phyloP scores from a whole-genome alignment of 83 land plant genomes.

The Thuja plicata region DNA sequence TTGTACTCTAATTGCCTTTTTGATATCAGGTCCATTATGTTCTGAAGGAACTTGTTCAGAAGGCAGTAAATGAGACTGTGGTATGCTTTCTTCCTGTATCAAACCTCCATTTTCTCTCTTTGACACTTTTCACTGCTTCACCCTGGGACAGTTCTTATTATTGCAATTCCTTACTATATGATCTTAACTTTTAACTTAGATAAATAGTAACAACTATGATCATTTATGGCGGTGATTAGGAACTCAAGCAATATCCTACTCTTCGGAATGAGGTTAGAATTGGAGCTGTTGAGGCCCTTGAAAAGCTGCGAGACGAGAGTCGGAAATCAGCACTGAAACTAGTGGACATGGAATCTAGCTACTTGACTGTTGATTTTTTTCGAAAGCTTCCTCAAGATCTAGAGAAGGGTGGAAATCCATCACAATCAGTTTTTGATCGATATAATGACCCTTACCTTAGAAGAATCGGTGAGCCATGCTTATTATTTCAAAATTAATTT shows the following conservation, averaged over 20 bases:
- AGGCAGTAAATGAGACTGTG: slow-evolving; percentile 62
- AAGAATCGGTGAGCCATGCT: slow-evolving; percentile 51
- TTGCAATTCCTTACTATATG: neutral
- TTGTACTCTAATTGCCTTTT: neutral
- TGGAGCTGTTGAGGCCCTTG: slow-evolving; percentile 72
- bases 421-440: slow-evolving; percentile 82
- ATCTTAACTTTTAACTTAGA: neutral
- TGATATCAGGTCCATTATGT: slow-evolving; percentile 64
- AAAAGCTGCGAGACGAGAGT: slow-evolving; percentile 78
- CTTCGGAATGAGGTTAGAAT: slow-evolving; percentile 65
- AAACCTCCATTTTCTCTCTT: neutral
- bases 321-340: slow-evolving; percentile 62
- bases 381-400: slow-evolving; percentile 88
- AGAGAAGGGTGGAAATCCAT: slow-evolving; percentile 88
- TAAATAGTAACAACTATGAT: neutral
- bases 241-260: slow-evolving; percentile 80
- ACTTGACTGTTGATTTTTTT: slow-evolving; percentile 83
- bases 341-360: slow-evolving; percentile 80
- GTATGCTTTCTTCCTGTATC: slow-evolving; percentile 27
- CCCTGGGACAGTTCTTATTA: neutral
- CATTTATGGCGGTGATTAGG: slow-evolving; percentile 34
- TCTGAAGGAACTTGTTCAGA: slow-evolving; percentile 71
- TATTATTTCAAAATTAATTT: neutral
- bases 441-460: slow-evolving; percentile 74
- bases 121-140: neutral